A percentile compares a stretch with the other conserved stretches of the same genome.
These are phyloP conservation scores for Xerocomellus dryophilus DNA, from an alignment of 768 basidiomycete species.

Conservation along the genomic window DNA sequence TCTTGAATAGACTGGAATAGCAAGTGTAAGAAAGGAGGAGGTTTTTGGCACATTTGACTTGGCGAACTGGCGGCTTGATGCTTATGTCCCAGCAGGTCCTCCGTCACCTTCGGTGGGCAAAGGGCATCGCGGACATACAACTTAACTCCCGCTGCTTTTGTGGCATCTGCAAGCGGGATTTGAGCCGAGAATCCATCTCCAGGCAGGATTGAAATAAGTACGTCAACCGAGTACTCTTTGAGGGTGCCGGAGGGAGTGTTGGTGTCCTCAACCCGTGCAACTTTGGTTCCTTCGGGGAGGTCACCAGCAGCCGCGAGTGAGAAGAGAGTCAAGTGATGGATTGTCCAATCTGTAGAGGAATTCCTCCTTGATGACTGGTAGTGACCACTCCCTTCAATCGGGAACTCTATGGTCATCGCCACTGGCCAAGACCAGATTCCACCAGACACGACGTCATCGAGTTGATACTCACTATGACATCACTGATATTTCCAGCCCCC, in stretches of 20 bases:
- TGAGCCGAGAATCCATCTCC: background rate
- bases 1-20: background rate
- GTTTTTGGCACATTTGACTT: background rate
- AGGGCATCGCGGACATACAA: background rate
- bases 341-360: too few relatives aligned
- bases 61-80: too few relatives aligned
- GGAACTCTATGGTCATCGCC: too few relatives aligned
- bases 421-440: too few relatives aligned
- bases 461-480: slow-evolving; percentile 5
- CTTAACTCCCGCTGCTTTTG: background rate
- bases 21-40: background rate
- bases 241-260: background rate
- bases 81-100: background rate
- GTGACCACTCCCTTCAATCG: too few relatives aligned
- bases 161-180: too few relatives aligned
- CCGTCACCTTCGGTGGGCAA: background rate
- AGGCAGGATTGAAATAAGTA: background rate
- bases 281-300: background rate
- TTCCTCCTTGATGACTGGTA: background rate
- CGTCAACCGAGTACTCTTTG: background rate
- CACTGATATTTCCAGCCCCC: background rate
- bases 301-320: too few relatives aligned
- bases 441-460: background rate
- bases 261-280: background rate
- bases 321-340: too few relatives aligned